Percentiles rank a stretch among this genome's conserved stretches.
phyloP scores from a whole-genome alignment of 2,329 filamentous ascomycete species.

The Talaromyces sp. region DNA sequence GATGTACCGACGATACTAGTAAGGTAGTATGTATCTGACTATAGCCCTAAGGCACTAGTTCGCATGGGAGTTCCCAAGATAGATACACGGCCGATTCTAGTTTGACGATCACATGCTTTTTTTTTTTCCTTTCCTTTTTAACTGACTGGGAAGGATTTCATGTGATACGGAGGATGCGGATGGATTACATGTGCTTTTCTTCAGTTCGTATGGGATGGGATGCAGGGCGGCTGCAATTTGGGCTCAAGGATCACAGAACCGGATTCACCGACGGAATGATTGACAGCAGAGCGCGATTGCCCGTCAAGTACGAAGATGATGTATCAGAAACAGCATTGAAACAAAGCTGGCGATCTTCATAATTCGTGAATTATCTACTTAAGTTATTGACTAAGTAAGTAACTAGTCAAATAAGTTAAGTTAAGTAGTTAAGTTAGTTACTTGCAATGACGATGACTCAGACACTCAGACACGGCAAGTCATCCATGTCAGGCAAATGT shows the following conservation, averaged over 20 bases:
- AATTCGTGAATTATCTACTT: no score
- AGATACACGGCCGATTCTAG: constrained; percentile 1
- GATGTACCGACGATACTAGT: neutral
- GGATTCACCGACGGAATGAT: neutral
- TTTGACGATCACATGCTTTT: neutral
- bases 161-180: neutral
- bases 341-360: neutral
- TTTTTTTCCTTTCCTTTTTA: neutral
- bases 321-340: neutral
- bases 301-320: neutral
- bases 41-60: neutral
- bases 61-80: neutral
- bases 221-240: neutral
- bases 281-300: neutral
- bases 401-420: neutral
- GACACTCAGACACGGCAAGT: neutral
- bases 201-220: neutral
- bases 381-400: no score
- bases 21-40: neutral
- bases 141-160: neutral
- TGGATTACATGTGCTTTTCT: neutral
- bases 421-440: neutral
- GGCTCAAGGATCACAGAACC: neutral
- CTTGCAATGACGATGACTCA: neutral
- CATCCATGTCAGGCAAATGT: neutral